Conservation (phyloP, 1,139 yeast species). For the Sugiyamaella novakii region DNA sequence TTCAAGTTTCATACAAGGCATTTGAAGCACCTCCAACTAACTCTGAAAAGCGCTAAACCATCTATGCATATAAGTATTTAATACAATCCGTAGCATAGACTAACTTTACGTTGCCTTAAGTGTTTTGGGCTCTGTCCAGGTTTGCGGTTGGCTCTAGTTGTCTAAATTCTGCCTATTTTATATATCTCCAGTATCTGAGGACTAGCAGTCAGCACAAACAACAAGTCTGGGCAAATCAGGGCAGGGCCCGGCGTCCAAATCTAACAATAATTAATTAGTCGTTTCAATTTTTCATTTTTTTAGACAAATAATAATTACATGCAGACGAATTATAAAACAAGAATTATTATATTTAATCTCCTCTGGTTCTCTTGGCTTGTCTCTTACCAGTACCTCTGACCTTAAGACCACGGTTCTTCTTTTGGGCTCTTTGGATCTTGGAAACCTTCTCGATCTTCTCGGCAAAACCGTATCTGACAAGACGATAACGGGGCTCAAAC, state of each 20-base stretch:
- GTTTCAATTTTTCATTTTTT: conserved; percentile 14
- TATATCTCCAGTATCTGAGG: too few species aligned
- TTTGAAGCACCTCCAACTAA: conserved; percentile 49
- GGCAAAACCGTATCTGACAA: conserved; percentile 98
- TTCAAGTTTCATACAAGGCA: conserved; percentile 70
- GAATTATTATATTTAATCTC: conserved; percentile 27
- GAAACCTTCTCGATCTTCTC: conserved; percentile 94
- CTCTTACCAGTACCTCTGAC: conserved; percentile 97
- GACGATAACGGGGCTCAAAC: conserved; percentile 99
- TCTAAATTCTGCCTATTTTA: too few species aligned
- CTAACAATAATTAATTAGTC: conserved; percentile 1
- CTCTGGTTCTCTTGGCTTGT: conserved; percentile 66
- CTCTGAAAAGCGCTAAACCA: conserved; percentile 18
- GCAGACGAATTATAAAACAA: conserved; percentile 19
- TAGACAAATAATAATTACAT: conserved; percentile 18
- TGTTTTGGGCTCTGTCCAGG: background rate
- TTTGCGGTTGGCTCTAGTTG: too few species aligned
- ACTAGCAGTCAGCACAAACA: too few species aligned
- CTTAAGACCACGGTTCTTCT: conserved; percentile 99
- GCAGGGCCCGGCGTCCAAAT: background rate
- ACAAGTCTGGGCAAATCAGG: background rate
- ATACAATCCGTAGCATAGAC: conserved; percentile 3
- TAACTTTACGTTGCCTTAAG: too few species aligned
- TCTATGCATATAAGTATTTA: background rate
- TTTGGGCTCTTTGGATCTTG: conserved; percentile 99